These are phyloP conservation scores for Aspergillus fructus DNA, from an alignment of 2,329 filamentous ascomycete genomes.

Conservation along the genomic window DNA sequence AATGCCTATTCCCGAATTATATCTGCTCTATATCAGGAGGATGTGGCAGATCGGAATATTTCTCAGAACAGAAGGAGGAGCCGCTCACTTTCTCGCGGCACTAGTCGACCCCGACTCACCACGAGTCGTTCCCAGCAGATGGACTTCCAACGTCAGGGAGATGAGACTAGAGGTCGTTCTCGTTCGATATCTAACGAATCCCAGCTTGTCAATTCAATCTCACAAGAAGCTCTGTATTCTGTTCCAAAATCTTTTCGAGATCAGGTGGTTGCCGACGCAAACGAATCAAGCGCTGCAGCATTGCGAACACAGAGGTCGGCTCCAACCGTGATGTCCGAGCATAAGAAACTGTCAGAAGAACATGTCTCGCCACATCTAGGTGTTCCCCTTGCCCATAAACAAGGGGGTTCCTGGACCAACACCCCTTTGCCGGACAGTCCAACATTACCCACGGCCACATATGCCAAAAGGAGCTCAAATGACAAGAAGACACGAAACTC, in stretches of 20 bases:
- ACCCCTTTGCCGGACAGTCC: constrained; percentile 36
- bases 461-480: constrained; percentile 4
- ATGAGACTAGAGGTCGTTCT: background rate
- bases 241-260: constrained; percentile 2
- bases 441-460: constrained; percentile 28
- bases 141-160: background rate
- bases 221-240: constrained; percentile 12
- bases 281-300: background rate
- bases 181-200: constrained; percentile 11
- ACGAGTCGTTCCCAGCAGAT: constrained; percentile 14
- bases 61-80: constrained; percentile 23
- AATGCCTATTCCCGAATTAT: constrained; percentile 31
- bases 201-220: constrained; percentile 11
- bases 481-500: constrained; percentile 11
- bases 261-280: background rate
- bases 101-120: constrained; percentile 19
- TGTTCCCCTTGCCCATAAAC: constrained; percentile 33
- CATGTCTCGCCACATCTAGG: constrained; percentile 23
- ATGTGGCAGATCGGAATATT: constrained; percentile 44
- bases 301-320: constrained; percentile 33
- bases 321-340: constrained; percentile 28
- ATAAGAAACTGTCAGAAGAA: constrained; percentile 9
- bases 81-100: constrained; percentile 22
- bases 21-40: constrained; percentile 41
- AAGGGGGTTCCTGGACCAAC: constrained; percentile 32